Evolutionary conservation across 805 yeast genomes (phyloP).

Genomic region (Yarrowia divulgata): DNA sequence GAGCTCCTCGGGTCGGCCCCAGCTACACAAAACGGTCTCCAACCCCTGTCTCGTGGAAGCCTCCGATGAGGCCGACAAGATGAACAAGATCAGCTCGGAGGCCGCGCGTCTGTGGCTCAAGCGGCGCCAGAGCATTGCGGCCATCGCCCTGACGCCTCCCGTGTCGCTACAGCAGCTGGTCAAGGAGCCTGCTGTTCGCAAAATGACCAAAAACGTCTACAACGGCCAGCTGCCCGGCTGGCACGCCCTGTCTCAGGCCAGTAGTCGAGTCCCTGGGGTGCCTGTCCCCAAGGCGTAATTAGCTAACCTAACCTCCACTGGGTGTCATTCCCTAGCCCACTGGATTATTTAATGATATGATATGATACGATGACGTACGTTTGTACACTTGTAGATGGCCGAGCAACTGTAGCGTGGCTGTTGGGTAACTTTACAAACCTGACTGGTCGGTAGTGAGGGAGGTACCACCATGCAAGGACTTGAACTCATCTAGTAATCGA

Average conservation of each 20-base stretch:
- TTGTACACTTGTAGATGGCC: not conserved
- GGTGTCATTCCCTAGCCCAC: not conserved
- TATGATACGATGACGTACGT: not conserved
- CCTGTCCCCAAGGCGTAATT: slow-evolving; percentile 16
- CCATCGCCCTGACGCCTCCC: not conserved
- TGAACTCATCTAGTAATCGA: too few relatives aligned
- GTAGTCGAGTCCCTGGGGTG: slow-evolving; percentile 12
- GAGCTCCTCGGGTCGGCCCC: not conserved
- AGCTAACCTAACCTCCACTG: slow-evolving; percentile 4
- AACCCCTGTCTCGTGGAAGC: slow-evolving; percentile 13
- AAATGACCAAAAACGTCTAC: slow-evolving; percentile 30
- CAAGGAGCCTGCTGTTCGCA: slow-evolving; percentile 14
- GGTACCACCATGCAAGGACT: too few relatives aligned
- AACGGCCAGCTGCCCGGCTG: slow-evolving; percentile 19
- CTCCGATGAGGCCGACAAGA: slow-evolving; percentile 7
- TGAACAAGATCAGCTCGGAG: slow-evolving; percentile 15
- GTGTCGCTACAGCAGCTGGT: slow-evolving; percentile 27
- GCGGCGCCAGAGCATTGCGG: not conserved
- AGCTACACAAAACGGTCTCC: slow-evolving; percentile 17
- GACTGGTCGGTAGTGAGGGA: too few relatives aligned
- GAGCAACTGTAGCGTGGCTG: too few relatives aligned
- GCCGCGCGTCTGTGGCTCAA: slow-evolving; percentile 23
- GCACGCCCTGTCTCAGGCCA: slow-evolving; percentile 20
- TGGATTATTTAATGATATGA: slow-evolving; percentile 3
- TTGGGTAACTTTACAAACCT: too few relatives aligned